Evolutionary conservation across 1,284 basidiomycete genomes (phyloP), one percentile per base, ranked within the genome.

Genomic region (Heliocybe sulcata): DNA sequence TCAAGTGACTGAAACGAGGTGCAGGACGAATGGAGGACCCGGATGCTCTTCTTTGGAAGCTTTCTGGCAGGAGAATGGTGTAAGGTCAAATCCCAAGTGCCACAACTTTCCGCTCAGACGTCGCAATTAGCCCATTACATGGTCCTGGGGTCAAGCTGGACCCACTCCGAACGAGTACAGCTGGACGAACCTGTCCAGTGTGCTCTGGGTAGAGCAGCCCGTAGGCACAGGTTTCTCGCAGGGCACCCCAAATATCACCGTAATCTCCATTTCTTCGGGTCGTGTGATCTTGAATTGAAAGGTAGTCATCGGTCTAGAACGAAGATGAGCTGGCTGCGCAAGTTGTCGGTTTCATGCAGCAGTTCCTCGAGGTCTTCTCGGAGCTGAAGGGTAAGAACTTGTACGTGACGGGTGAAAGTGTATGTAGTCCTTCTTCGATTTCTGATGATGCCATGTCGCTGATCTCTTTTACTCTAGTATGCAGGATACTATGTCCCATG

Each of bases 151-250:
- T 1, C 80, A 81, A 59, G 83, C 82, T 2, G 76, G 77, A 54
- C 81, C 88, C 1, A 83, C 79, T 0, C 70, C 69, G 1, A 94
- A 92, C 60, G 77, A 85, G 58, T 81, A 80, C 65, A 86, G 86
- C 63, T 93, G 89, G 90, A 89, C 87, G 1, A 92, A 92, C 63
- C 71, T 92, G 26, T 87, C 86, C 1, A 88, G 83, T 57, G 72
- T 92, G n/a, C 69, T 92, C 14, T 93, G 80, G 76, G 79, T 93
- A 4, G 90, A 94, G 63, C 92, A 94, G 61, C 92, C 92, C 0
- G 82, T 92, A 25, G 87, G 88, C 6, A 91, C 88, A 0, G 92
- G 92, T 1, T 93, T 86, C 65, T 86, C 86, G 0, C 82, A 84
- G 59, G 92, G 92, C 3, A 76, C 62, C 8, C 86, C 87, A 1